Base-by-base conservation (phyloP, 257 asterid species). In the Linaria vulgaris region DNA sequence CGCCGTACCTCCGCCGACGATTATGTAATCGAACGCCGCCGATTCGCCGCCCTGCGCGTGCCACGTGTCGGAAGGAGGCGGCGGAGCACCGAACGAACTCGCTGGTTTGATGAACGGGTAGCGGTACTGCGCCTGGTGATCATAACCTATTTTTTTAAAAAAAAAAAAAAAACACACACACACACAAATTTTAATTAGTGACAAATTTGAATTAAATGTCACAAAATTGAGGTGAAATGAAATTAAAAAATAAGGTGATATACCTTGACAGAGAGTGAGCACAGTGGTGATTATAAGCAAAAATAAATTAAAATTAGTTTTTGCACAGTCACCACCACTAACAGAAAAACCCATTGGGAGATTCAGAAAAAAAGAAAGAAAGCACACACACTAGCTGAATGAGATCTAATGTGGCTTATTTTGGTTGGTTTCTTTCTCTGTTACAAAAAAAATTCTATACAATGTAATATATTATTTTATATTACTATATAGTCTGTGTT, bases 1-100 rank as follows among this genome's bases (percentile, higher is more conserved):
- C 17, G 96, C 97, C 45, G 99, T 87, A 43, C 97, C 99, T 3
- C 99, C 99, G 13, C 99, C 99, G 13, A 87, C 88, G 13, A 89
- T 71, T 56, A 92, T 92, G 88, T 92, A 89, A 51, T 92, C 99
- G 66, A 71, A 90, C 0, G 74, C 14, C 25, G 70, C 27, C 61
- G 64, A n/a, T 69, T 43, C 38, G 12, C 37, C 25, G 48, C 50
- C 24, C 27, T 22, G 41, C 25, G 30, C 21, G 10, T 4, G 30
- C 63, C 23, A 43, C 49, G 77, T 60, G 64, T 74, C 66, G 59
- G 81, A 52, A 17, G 81, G 13, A 8, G 59, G 72, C 71, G 76
- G 74, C 66, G 22, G 39, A 6, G 82, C 52, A 3, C 84, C 69
- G 80, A 76, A 85, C 4, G 87, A 69, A 72, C 94, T 82, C 17